These are phyloP conservation scores for Saccharomycopsis sp. DNA, from an alignment of 805 yeast genomes.

Conservation along the genomic window DNA sequence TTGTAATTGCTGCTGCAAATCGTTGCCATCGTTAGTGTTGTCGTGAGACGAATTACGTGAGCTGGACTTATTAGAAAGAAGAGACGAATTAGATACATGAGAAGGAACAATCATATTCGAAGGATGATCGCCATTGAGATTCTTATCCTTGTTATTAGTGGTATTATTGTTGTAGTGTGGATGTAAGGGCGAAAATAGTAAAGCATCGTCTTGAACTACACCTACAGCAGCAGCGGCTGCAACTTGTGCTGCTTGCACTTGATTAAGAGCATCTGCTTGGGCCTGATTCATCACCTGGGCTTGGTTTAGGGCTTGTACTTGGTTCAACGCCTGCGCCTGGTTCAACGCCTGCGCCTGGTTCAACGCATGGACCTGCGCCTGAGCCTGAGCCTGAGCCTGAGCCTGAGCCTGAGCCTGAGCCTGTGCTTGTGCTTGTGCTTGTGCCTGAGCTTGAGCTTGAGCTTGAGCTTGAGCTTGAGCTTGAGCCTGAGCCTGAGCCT, in stretches of 20 bases:
- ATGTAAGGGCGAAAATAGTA: not conserved
- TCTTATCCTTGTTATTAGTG: not conserved
- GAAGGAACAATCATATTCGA: not conserved
- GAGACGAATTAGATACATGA: not conserved
- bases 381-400: not conserved
- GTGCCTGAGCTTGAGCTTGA: not conserved
- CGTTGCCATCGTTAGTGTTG: not conserved
- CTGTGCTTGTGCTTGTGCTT: not conserved
- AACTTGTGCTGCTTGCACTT: not conserved
- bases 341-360: not conserved
- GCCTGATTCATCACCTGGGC: not conserved
- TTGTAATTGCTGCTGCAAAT: not conserved
- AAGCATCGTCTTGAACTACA: not conserved
- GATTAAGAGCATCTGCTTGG: not conserved
- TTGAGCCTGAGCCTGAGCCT: not conserved
- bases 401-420: not conserved
- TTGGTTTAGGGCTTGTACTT: not conserved
- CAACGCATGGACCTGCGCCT: not conserved
- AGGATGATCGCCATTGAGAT: not conserved
- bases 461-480: not conserved
- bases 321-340: not conserved
- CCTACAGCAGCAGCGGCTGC: conserved; percentile 7
- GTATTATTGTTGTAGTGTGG: not conserved
- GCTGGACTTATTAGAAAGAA: not conserved
- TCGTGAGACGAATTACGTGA: not conserved